These are phyloP conservation scores for Sporothrix mexicana DNA, from an alignment of 2,329 filamentous ascomycete species.

Conservation along the genomic window DNA sequence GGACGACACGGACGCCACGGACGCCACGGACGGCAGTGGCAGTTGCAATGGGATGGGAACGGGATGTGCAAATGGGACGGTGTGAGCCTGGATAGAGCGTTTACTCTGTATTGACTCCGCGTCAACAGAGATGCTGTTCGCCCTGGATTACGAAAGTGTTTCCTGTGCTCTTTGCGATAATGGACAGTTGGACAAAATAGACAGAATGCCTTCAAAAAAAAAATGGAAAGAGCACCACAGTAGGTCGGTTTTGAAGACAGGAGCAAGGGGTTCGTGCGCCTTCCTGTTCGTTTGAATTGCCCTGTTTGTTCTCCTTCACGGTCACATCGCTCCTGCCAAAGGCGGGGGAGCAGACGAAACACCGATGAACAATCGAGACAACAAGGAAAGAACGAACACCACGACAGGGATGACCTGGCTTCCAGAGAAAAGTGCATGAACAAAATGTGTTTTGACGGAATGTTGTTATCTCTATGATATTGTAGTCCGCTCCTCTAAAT, in stretches of 20 bases:
- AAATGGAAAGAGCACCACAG: not conserved
- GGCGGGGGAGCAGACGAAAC: conserved; percentile 18
- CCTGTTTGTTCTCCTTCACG: conserved; percentile 5
- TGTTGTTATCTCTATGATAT: not conserved
- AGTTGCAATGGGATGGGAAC: conserved; percentile 15
- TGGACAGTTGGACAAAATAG: not conserved
- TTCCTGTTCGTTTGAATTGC: conserved; percentile 12
- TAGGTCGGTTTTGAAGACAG: not conserved
- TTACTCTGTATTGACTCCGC: not conserved
- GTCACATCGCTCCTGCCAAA: conserved; percentile 29
- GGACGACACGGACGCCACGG: conserved; percentile 19
- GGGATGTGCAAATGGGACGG: conserved; percentile 1
- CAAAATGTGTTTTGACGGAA: not conserved
- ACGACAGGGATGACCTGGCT: not conserved
- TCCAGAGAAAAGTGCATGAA: not conserved
- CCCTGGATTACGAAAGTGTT: not conserved
- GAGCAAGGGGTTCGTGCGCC: conserved; percentile 21
- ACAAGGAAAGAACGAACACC: not conserved
- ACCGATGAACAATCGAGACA: not conserved
- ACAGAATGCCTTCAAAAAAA: not conserved
- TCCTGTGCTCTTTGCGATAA: not conserved
- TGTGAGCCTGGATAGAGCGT: not conserved
- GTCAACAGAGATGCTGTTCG: not conserved
- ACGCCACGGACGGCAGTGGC: conserved; percentile 20
- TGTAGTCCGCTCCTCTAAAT: not conserved